Conservation (phyloP, 1,284 basidiomycete genomes). For the Nidula niveotomentosa region DNA sequence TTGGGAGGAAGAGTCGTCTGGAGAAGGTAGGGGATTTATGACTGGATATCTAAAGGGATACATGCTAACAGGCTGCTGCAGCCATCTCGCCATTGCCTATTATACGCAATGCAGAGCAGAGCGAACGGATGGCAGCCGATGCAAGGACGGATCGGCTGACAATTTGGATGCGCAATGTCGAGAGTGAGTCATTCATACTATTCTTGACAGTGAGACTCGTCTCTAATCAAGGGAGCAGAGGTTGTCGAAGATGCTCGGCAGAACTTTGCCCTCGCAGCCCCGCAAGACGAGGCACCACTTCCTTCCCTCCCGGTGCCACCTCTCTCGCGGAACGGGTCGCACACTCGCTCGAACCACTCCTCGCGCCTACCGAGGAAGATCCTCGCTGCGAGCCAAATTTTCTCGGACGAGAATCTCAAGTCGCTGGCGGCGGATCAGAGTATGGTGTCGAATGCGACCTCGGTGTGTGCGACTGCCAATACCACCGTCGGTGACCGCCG, state of each 20-base stretch:
- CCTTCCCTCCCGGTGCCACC: constrained; percentile 63
- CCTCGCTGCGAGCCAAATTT: constrained; percentile 71
- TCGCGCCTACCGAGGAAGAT: constrained; percentile 58
- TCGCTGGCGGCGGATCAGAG: constrained; percentile 30
- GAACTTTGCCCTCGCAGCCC: constrained; percentile 59
- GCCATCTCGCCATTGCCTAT: constrained; percentile 44
- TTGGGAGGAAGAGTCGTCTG: constrained; percentile 47
- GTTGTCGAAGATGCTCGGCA: constrained; percentile 76
- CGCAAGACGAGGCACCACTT: constrained; percentile 7
- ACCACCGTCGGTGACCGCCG: constrained; percentile 12
- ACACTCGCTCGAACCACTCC: constrained; percentile 39
- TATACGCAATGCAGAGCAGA: constrained; percentile 48
- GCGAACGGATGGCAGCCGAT: constrained; percentile 51
- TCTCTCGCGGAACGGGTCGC: constrained; percentile 47
- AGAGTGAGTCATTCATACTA: constrained; percentile 51
- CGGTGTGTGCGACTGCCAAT: constrained; percentile 17
- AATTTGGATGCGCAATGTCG: constrained; percentile 75
- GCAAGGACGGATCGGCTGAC: constrained; percentile 66
- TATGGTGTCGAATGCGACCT: constrained; percentile 24
- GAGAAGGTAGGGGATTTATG: constrained; percentile 31
- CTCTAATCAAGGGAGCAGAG: constrained; percentile 36
- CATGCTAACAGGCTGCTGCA: background rate
- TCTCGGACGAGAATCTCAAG: constrained; percentile 44
- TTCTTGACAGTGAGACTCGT: no score
- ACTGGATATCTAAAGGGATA: no score